These are phyloP conservation scores for Sporothrix euskadiensis DNA, from an alignment of 2,329 filamentous ascomycete genomes.

Conservation along the genomic window DNA sequence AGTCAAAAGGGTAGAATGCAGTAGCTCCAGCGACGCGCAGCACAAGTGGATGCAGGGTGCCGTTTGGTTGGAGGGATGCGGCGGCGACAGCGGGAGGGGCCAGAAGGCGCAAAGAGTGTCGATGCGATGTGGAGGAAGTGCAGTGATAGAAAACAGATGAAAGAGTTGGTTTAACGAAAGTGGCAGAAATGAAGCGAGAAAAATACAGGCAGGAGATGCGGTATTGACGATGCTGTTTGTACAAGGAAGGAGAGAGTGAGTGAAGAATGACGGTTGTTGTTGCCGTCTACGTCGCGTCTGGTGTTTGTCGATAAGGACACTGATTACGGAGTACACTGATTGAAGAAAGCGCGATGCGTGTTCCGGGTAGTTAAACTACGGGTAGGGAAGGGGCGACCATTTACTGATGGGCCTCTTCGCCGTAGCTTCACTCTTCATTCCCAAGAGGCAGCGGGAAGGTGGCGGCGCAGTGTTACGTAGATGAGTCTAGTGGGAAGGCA, in stretches of 20 bases:
- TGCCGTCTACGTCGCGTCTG: conserved; percentile 14
- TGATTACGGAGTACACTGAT: not conserved
- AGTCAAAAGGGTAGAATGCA: conserved; percentile 27
- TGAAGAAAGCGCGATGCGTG: conserved; percentile 22
- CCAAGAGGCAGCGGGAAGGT: conserved; percentile 18
- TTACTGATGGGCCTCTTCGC: not conserved
- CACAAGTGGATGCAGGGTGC: conserved; percentile 24
- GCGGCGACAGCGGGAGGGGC: not conserved
- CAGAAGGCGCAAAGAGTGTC: not conserved
- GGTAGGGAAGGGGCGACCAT: not conserved
- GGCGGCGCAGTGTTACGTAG: conserved; percentile 28
- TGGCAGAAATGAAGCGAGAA: not conserved
- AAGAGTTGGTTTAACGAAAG: not conserved
- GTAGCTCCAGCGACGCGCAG: conserved; percentile 30
- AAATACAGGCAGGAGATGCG: not conserved
- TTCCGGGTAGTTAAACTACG: conserved; percentile 6
- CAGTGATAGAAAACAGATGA: not conserved
- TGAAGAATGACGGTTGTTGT: not conserved
- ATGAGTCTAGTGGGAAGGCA: conserved; percentile 21
- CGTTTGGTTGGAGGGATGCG: conserved; percentile 13
- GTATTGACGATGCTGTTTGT: not conserved
- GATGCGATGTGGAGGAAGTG: conserved; percentile 2
- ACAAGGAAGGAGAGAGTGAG: not conserved
- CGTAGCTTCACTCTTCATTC: conserved; percentile 20
- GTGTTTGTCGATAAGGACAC: conserved; percentile 10